Evolutionary conservation across 1,139 yeast species (phyloP), one percentile per base, ranked within the genome.

Genomic region (Kodamaea sp.): DNA sequence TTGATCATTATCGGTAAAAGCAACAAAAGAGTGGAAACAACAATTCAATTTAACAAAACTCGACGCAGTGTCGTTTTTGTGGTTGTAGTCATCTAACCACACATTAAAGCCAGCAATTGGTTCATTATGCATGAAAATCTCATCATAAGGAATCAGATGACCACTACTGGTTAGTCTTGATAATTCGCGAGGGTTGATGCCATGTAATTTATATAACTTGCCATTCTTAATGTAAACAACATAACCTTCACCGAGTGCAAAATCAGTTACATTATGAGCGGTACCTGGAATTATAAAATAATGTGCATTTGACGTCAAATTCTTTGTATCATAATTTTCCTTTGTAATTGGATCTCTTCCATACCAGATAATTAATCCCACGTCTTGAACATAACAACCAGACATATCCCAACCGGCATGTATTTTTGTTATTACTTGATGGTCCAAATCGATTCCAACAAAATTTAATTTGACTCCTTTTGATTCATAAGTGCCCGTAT

Each of bases 371-470:
- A 79, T 68, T 30, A 85, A 57, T 0, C 90, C 90, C 29, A 75
- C 60, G 5, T 63, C 65, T 22, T 65, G 65, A 2, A 80, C 61
- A 36, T 70, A 67, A 25, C 78, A 78, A 26, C 79, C 77, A 37
- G 79, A 75, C 15, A 74, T 61, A 41, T 76, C 72, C 94, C 94
- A 85, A 0, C 94, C 95, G 24, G 88, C 83, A 15, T 70, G 67
- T 8, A 81, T 71, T 50, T 75, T 78, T 32, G 64, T 47, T 5
- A 79, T 65, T 6, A 35, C 24, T 4, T 42, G 39, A 2, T 32
- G 29, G 8, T 29, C 23, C 5, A 34, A 36, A 9, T 42, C 43
- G 7, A 53, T 35, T 0, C 50, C 57, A 0, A 60, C 57, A 45
- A 84, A 79, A 6, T 42, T 53, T 29, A 84, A 46, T 34, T 57